phyloP scores from a whole-genome alignment of 805 yeast genomes.

The Candida anglica region DNA sequence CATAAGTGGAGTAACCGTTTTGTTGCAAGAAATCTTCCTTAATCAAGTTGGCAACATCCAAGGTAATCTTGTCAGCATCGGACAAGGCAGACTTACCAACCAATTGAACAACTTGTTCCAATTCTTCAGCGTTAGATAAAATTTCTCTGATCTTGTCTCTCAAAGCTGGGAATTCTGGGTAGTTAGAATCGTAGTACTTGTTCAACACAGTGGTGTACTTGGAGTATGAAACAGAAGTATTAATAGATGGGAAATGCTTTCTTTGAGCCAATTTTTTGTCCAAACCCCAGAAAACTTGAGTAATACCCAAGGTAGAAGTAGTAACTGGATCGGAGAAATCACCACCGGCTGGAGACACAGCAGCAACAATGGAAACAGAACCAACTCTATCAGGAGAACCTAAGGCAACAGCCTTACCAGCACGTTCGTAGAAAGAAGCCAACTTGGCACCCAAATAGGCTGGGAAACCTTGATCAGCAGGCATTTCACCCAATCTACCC shows the following conservation, averaged over 20 bases:
- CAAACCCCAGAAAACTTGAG: slow-evolving; percentile 99
- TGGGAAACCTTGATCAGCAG: slow-evolving; percentile 99
- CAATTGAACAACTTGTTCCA: slow-evolving; percentile 98
- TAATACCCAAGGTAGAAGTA: slow-evolving; percentile 95
- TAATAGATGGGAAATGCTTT: slow-evolving; percentile 98
- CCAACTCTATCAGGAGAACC: slow-evolving; percentile 97
- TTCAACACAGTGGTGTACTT: slow-evolving; percentile 87
- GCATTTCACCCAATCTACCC: slow-evolving; percentile 99
- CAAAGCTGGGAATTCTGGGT: slow-evolving; percentile 85
- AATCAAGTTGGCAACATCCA: slow-evolving; percentile 86
- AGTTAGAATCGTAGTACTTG: slow-evolving; percentile 79
- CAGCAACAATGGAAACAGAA: slow-evolving; percentile 98
- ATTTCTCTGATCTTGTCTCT: slow-evolving; percentile 94
- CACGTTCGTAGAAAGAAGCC: slow-evolving; percentile 99
- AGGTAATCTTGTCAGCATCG: slow-evolving; percentile 92
- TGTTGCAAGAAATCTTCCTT: slow-evolving; percentile 99
- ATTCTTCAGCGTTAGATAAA: slow-evolving; percentile 93
- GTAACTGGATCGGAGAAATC: slow-evolving; percentile 99
- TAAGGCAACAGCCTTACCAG: slow-evolving; percentile 91
- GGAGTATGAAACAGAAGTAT: slow-evolving; percentile 94
- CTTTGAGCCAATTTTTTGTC: slow-evolving; percentile 99
- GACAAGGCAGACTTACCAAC: slow-evolving; percentile 98
- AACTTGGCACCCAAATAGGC: slow-evolving; percentile 98
- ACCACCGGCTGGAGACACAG: slow-evolving; percentile 99
- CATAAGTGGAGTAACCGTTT: slow-evolving; percentile 97